Evolutionary conservation across 768 basidiomycete genomes (phyloP).

Genomic region (Russula virescens): DNA sequence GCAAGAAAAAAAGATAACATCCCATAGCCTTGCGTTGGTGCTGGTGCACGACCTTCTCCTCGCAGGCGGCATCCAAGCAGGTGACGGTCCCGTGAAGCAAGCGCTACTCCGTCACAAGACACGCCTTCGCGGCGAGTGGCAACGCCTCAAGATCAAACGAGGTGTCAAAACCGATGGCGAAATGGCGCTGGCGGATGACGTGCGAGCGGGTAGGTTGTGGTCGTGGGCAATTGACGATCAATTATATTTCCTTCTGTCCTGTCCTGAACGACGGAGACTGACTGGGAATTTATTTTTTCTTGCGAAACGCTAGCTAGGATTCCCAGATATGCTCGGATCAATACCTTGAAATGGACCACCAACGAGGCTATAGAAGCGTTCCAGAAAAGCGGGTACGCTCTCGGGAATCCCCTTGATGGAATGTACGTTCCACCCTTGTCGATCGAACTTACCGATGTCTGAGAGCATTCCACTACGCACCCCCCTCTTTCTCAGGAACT

Average conservation of each 20-base stretch:
- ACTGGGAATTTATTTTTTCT: background rate
- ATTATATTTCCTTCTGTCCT: background rate
- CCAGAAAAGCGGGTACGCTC: conserved; percentile 47
- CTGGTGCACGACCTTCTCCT: conserved; percentile 90
- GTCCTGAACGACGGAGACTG: conserved; percentile 3
- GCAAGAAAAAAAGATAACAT: conserved; percentile 74
- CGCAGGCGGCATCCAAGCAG: conserved; percentile 79
- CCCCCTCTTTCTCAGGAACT: conserved; percentile 41
- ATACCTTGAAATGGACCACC: conserved; percentile 61
- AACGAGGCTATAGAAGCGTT: conserved; percentile 60
- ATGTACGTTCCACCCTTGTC: conserved; percentile 31
- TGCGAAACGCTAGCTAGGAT: conserved; percentile 45
- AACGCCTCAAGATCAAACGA: conserved; percentile 72
- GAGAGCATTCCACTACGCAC: background rate
- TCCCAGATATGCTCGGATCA: conserved; percentile 83
- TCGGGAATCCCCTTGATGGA: conserved; percentile 49
- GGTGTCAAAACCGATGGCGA: conserved; percentile 61
- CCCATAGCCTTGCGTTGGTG: conserved; percentile 70
- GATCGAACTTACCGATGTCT: background rate
- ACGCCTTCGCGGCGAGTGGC: conserved; percentile 78
- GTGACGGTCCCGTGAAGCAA: conserved; percentile 86
- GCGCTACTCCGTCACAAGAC: conserved; percentile 87
- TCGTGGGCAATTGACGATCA: no score
- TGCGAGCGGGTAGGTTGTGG: conserved; percentile 50
- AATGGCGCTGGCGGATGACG: conserved; percentile 55